A percentile compares a stretch with the other conserved stretches of the same genome.
Evolutionary conservation across 2,329 filamentous ascomycete species (phyloP).

Genomic region (Geosmithia morbida): DNA sequence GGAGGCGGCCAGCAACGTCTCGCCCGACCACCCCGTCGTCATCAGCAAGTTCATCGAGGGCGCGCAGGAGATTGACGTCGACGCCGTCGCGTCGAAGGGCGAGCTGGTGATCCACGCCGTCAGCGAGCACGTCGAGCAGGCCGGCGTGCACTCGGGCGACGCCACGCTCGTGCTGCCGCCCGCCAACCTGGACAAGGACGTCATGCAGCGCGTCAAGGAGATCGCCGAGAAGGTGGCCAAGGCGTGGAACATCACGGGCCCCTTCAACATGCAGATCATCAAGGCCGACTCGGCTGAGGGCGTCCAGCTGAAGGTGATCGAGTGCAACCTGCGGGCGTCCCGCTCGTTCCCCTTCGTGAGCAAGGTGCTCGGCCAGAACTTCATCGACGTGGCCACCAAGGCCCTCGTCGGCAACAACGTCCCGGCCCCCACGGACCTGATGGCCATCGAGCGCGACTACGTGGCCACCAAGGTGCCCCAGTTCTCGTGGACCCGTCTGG

Average conservation of each 20-base stretch:
- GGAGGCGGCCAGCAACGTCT: conserved; percentile 76
- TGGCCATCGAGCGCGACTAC: conserved; percentile 81
- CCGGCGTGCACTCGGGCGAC: conserved; percentile 95
- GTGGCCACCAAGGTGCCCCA: conserved; percentile 95
- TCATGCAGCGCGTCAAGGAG: conserved; percentile 80
- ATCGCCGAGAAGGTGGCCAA: conserved; percentile 94
- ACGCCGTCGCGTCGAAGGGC: conserved; percentile 77
- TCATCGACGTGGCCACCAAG: conserved; percentile 90
- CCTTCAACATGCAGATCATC: conserved; percentile 99
- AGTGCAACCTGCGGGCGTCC: conserved; percentile 94
- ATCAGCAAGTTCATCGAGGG: conserved; percentile 98
- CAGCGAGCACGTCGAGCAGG: conserved; percentile 91
- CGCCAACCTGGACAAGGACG: conserved; percentile 57
- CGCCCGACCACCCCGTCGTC: conserved; percentile 92
- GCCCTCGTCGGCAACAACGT: conserved; percentile 78
- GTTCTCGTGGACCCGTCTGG: conserved; percentile 97
- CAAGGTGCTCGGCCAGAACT: conserved; percentile 93
- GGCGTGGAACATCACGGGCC: conserved; percentile 93
- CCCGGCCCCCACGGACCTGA: conserved; percentile 73
- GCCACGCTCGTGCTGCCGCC: conserved; percentile 90
- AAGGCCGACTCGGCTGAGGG: conserved; percentile 65
- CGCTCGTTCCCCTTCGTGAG: conserved; percentile 97
- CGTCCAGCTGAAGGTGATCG: conserved; percentile 81
- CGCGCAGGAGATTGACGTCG: conserved; percentile 90
- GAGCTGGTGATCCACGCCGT: conserved; percentile 84